Evolutionary conservation across 805 yeast species (phyloP).

Genomic region (Debaryomyces castellii): DNA sequence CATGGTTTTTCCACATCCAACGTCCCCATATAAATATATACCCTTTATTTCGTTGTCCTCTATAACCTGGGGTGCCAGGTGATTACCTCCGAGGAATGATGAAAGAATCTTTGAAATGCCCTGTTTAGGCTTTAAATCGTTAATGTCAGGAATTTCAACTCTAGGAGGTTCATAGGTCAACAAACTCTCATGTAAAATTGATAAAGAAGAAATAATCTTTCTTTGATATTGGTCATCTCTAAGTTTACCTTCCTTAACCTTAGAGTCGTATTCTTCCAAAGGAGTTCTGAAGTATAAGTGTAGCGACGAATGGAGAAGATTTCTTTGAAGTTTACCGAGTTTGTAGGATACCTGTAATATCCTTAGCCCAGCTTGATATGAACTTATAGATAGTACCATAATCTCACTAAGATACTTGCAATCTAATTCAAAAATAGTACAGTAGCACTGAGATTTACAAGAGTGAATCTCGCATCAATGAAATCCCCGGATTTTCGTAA

Average conservation of each 20-base stretch:
- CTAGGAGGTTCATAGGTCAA: slow-evolving; percentile 60
- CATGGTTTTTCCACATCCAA: slow-evolving; percentile 98
- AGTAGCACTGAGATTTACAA: not conserved
- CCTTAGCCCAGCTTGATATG: not conserved
- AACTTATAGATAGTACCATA: not conserved
- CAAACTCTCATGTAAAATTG: slow-evolving; percentile 57
- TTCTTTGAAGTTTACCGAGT: not conserved
- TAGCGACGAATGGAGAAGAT: not conserved
- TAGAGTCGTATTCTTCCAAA: slow-evolving; percentile 48
- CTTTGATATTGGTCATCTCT: slow-evolving; percentile 82
- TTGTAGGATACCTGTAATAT: not conserved
- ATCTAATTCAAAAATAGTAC: not conserved
- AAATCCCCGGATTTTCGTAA: not conserved
- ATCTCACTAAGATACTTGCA: not conserved
- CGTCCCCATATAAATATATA: slow-evolving; percentile 92
- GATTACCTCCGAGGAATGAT: slow-evolving; percentile 2
- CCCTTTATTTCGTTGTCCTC: slow-evolving; percentile 60
- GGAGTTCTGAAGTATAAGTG: slow-evolving; percentile 34
- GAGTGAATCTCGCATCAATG: not conserved
- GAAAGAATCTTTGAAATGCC: slow-evolving; percentile 31
- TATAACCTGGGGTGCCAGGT: slow-evolving; percentile 5
- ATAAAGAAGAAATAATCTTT: slow-evolving; percentile 61
- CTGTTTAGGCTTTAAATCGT: slow-evolving; percentile 49
- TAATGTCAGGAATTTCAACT: slow-evolving; percentile 52
- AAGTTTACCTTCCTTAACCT: slow-evolving; percentile 50